Conservation (phyloP, 1,284 basidiomycete genomes). For the Cutaneotrichosporon sp. region DNA sequence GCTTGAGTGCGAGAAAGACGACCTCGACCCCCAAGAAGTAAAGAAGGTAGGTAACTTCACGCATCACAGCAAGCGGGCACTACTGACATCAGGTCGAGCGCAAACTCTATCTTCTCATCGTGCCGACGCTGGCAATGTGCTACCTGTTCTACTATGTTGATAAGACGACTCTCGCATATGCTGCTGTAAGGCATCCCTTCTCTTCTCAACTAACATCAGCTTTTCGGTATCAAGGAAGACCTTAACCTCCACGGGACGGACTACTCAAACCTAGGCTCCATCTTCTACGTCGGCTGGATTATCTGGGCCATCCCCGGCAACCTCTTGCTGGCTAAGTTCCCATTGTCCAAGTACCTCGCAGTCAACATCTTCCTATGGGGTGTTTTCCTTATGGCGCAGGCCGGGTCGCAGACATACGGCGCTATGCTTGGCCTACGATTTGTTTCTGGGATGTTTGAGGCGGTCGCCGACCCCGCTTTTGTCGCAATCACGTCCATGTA, state of each 20-base stretch:
- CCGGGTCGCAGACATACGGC: slow-evolving; percentile 43
- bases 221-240: slow-evolving; percentile 47
- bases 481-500: slow-evolving; percentile 33
- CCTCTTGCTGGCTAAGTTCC: slow-evolving; percentile 51
- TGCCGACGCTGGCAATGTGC: slow-evolving; percentile 48
- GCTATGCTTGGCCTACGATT: slow-evolving; percentile 48
- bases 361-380: slow-evolving; percentile 53
- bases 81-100: slow-evolving; percentile 34
- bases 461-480: slow-evolving; percentile 43
- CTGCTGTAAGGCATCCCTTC: slow-evolving; percentile 20
- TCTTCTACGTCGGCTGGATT: slow-evolving; percentile 54
- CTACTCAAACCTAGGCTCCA: slow-evolving; percentile 45
- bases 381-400: slow-evolving; percentile 51
- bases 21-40: slow-evolving; percentile 41
- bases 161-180: slow-evolving; percentile 44
- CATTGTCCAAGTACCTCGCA: slow-evolving; percentile 51
- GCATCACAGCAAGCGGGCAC: no score
- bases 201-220: slow-evolving; percentile 7
- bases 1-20: slow-evolving; percentile 33
- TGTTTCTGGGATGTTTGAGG: slow-evolving; percentile 48
- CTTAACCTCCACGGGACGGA: slow-evolving; percentile 35
- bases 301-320: slow-evolving; percentile 53
- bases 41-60: slow-evolving; percentile 30
- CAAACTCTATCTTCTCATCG: slow-evolving; percentile 46
- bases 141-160: slow-evolving; percentile 47